Base-by-base conservation (phyloP, 371 early-diverging fungal genomes). In the Actinomucor elegans region DNA sequence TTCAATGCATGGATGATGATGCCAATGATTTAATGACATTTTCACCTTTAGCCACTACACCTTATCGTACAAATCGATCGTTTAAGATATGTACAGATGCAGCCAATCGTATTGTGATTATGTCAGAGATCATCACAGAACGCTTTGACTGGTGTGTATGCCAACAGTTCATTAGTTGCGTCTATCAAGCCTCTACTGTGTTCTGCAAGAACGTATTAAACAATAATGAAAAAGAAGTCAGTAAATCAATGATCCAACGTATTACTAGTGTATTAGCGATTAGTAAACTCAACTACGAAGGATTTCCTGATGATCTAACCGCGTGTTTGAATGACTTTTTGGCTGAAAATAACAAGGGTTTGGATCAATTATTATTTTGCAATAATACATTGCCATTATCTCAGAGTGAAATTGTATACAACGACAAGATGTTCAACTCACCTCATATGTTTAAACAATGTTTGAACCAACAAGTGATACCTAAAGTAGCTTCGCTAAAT, bases 131-230 rank as follows among this genome's bases (percentile, higher is more conserved):
- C 5, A 67, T 77, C 18, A 62, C 66, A 0, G 53, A 64, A 33
- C 44, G 57, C 10, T 71, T 62, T 49, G 67, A 73, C 5, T 73
- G 73, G 77, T 77, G 77, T 32, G 69, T 69, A 2, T 77, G 66
- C n/a, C 73, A 77, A 28, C 71, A 71, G 43, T 73, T 70, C 43
- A 57, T 77, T 12, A 57, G 51, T 11, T 71, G 71, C 24, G 58
- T 77, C 3, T 77, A 77, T 38, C 73, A 73, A 41, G 71, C 77
- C 5, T 73, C 73, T 3, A 71, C 71, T 0, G 66, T 77, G 4
- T 73, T 63, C 18, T 77, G 73, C 32, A 71, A 73, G 20, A 69
- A 65, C 18, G 59, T 64, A 0, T 50, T 69, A 9, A 57, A 28
- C 11, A 60, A 57, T n/a, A 62, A 71, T 24, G 47, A 48, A 15